Evolutionary conservation across 2,329 filamentous ascomycete species (phyloP).

Genomic region (Ophiostoma montium): DNA sequence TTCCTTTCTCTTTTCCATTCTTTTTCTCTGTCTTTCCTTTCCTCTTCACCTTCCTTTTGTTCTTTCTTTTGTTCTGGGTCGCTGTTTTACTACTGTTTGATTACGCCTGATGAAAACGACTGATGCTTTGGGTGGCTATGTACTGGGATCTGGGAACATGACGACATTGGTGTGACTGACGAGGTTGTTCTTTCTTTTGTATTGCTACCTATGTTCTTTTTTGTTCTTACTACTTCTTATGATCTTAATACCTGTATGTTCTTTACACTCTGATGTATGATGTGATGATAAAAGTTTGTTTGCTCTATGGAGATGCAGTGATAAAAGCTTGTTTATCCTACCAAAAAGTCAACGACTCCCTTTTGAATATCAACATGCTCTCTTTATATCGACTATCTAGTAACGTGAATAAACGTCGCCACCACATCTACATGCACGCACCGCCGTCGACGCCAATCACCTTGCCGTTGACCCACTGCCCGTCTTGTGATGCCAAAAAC

Average conservation of each 20-base stretch:
- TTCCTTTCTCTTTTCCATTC: neutral
- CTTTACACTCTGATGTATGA: no score
- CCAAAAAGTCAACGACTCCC: no score
- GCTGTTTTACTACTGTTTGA: neutral
- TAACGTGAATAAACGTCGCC: no score
- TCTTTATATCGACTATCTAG: no score
- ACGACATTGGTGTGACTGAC: slow-evolving; percentile 4
- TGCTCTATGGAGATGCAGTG: no score
- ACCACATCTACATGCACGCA: slow-evolving; percentile 14
- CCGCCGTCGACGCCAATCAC: slow-evolving; percentile 18
- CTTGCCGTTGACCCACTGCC: slow-evolving; percentile 27
- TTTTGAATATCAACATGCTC: neutral
- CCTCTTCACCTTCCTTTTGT: neutral
- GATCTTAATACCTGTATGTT: no score
- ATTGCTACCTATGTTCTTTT: neutral
- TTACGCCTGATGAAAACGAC: neutral
- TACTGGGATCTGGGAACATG: no score
- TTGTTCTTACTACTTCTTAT: neutral
- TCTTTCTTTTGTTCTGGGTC: neutral
- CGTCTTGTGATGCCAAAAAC: slow-evolving; percentile 22
- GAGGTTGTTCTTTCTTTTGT: neutral
- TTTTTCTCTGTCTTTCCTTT: neutral
- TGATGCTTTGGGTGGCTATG: neutral
- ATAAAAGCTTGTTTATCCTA: no score
- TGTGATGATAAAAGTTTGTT: no score